These are phyloP conservation scores for Gymnopus androsaceus DNA, from an alignment of 1,284 basidiomycete genomes.

Conservation along the genomic window DNA sequence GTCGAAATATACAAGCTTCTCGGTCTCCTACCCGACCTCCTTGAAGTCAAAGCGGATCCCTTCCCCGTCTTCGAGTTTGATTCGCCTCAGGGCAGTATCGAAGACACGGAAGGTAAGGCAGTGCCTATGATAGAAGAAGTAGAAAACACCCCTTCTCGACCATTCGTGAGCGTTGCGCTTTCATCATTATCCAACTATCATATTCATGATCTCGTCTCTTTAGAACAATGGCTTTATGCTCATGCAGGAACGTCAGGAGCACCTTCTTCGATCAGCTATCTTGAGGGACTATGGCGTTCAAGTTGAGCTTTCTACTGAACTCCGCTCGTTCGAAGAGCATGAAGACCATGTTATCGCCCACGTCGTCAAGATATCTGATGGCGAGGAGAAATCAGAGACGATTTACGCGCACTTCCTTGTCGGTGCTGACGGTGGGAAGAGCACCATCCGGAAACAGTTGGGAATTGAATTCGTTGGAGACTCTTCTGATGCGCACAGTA, in stretches of 20 bases:
- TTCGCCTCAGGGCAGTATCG: slow-evolving; percentile 1
- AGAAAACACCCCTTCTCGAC: not conserved
- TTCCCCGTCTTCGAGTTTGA: not conserved
- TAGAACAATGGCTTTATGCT: slow-evolving; percentile 6
- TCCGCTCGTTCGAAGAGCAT: slow-evolving; percentile 11
- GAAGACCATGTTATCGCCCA: slow-evolving; percentile 13
- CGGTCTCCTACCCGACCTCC: slow-evolving; percentile 10
- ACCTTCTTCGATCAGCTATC: not conserved
- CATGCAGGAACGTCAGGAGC: slow-evolving; percentile 9
- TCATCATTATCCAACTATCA: slow-evolving; percentile 14
- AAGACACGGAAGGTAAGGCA: not conserved
- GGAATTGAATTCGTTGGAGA: slow-evolving; percentile 35
- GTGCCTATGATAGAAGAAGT: slow-evolving; percentile 11
- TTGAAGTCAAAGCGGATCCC: not conserved
- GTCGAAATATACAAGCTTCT: slow-evolving; percentile 18
- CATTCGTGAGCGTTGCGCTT: not conserved
- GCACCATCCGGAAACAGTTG: slow-evolving; percentile 34
- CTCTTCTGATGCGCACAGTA: slow-evolving; percentile 18
- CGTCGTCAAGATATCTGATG: not conserved
- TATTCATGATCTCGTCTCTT: slow-evolving; percentile 13
- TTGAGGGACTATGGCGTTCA: slow-evolving; percentile 1
- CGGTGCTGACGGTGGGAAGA: slow-evolving; percentile 43
- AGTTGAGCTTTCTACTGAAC: slow-evolving; percentile 9
- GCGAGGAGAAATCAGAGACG: slow-evolving; percentile 24
- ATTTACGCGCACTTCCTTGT: slow-evolving; percentile 37